These are phyloP conservation scores for Solanum virginianum DNA, from an alignment of 257 asterid genomes.

Conservation along the genomic window DNA sequence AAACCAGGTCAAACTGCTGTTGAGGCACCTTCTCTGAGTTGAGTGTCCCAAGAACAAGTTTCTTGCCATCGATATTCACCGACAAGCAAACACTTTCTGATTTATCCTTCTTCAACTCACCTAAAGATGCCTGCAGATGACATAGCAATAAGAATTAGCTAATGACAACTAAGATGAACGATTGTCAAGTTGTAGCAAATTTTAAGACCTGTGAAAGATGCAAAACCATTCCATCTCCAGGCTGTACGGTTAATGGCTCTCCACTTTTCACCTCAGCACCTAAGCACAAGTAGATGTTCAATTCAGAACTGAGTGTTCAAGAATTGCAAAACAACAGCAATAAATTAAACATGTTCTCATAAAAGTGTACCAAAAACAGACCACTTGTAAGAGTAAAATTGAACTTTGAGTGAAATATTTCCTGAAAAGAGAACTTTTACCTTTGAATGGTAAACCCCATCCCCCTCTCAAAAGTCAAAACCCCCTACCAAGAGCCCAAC, in stretches of 20 bases:
- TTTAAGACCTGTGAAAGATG: slow-evolving; percentile 7
- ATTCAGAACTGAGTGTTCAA: background rate
- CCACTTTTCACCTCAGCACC: slow-evolving; percentile 12
- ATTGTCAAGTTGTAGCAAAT: background rate
- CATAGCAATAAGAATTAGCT: background rate
- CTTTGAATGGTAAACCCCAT: background rate
- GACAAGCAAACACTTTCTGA: slow-evolving; percentile 3
- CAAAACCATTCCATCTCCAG: background rate
- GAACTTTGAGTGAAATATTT: background rate
- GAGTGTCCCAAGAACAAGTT: slow-evolving; percentile 10
- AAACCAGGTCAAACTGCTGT: slow-evolving; percentile 10
- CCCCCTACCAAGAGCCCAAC: background rate
- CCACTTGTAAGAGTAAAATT: background rate
- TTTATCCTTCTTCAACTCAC: slow-evolving; percentile 5
- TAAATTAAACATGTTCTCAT: background rate
- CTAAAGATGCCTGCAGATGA: slow-evolving; percentile 3
- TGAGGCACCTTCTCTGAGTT: slow-evolving; percentile 7
- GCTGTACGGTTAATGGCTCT: background rate
- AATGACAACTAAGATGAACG: background rate
- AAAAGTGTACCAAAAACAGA: background rate
- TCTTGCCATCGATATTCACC: slow-evolving; percentile 1
- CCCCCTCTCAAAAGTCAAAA: background rate
- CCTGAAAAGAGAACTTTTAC: background rate
- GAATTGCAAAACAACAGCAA: background rate
- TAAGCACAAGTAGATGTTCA: background rate